Conservation (phyloP, 1,139 yeast species). For the Scheffersomyces insectosa region DNA sequence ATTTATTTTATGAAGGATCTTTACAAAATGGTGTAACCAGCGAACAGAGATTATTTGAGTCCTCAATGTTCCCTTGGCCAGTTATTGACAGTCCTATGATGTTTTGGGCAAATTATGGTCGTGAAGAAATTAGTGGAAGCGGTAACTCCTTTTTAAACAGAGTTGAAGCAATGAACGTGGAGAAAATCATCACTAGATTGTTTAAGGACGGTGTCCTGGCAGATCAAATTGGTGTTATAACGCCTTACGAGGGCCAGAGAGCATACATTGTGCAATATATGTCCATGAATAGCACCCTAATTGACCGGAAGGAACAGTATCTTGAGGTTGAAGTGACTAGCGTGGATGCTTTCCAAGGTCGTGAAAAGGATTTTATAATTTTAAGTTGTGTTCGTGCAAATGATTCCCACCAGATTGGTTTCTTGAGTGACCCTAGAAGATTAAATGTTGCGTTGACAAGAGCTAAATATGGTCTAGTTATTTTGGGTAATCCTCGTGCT, state of each 20-base stretch:
- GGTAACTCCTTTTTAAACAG: conserved; percentile 88
- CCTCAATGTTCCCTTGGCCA: conserved; percentile 86
- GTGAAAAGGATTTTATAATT: conserved; percentile 89
- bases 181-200: conserved; percentile 70
- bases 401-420: conserved; percentile 80
- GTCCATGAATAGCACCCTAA: conserved; percentile 68
- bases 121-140: conserved; percentile 80
- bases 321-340: conserved; percentile 82
- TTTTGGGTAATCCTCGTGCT: conserved; percentile 84
- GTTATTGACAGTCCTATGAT: conserved; percentile 81
- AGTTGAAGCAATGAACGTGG: conserved; percentile 90
- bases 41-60: conserved; percentile 60
- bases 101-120: conserved; percentile 92
- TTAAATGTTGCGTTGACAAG: conserved; percentile 90
- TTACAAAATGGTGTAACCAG: conserved; percentile 88
- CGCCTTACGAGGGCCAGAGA: conserved; percentile 95
- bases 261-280: conserved; percentile 79
- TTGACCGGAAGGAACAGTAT: conserved; percentile 60
- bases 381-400: conserved; percentile 91
- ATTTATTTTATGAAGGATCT: conserved; percentile 91
- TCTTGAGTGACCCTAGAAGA: conserved; percentile 86
- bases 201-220: conserved; percentile 82
- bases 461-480: conserved; percentile 81
- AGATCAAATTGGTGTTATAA: conserved; percentile 84
- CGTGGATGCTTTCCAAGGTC: conserved; percentile 95